phyloP scores from a whole-genome alignment of 768 basidiomycete genomes.

The Piloderma croceum region DNA sequence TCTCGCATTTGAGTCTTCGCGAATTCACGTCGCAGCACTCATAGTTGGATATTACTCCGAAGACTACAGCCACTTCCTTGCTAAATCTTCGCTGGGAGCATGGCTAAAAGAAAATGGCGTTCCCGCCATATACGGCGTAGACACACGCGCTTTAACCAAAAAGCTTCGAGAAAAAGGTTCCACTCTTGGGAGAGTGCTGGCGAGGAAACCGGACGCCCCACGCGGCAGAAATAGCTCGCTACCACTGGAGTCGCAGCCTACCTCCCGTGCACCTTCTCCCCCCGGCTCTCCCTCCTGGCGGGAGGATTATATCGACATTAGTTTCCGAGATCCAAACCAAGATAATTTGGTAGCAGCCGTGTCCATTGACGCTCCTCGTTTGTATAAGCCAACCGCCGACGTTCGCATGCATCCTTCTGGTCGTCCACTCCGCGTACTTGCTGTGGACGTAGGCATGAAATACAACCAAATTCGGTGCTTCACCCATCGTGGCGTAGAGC shows the following conservation, averaged over 20 bases:
- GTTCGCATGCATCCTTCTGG: slow-evolving; percentile 66
- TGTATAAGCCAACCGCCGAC: slow-evolving; percentile 57
- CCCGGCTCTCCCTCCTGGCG: slow-evolving; percentile 58
- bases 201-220: slow-evolving; percentile 46
- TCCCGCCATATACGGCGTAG: slow-evolving; percentile 92
- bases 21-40: slow-evolving; percentile 89
- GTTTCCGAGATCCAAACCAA: slow-evolving; percentile 84
- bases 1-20: slow-evolving; percentile 85
- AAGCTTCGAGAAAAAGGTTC: slow-evolving; percentile 91
- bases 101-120: slow-evolving; percentile 96
- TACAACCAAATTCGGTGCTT: slow-evolving; percentile 99
- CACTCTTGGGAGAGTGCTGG: slow-evolving; percentile 82
- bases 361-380: slow-evolving; percentile 60
- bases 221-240: slow-evolving; percentile 33
- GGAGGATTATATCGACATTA: slow-evolving; percentile 75
- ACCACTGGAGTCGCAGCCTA: slow-evolving; percentile 32
- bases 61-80: slow-evolving; percentile 92
- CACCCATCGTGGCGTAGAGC: slow-evolving; percentile 81
- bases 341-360: slow-evolving; percentile 89
- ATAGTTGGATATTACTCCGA: slow-evolving; percentile 92
- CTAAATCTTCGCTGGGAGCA: slow-evolving; percentile 74
- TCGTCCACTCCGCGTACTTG: slow-evolving; percentile 76
- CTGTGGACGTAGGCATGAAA: slow-evolving; percentile 99
- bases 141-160: slow-evolving; percentile 96
- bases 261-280: slow-evolving; percentile 50